Conservation (phyloP, 176 grass and related monocot species). For the Cenchrus americanus region DNA sequence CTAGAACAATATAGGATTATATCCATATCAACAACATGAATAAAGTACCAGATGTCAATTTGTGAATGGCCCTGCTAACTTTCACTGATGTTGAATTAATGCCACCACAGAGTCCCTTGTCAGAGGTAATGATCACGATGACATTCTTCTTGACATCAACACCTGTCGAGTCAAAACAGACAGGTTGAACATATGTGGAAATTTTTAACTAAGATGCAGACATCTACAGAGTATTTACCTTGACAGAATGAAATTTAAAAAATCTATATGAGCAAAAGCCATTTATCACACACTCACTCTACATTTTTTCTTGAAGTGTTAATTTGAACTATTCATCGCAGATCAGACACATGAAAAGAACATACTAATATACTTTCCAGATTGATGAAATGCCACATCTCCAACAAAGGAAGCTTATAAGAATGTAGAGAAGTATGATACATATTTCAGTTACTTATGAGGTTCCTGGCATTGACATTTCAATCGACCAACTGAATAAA, state of each 20-base stretch:
- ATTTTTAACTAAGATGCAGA: background rate
- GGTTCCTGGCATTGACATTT: background rate
- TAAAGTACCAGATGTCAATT: conserved; percentile 75
- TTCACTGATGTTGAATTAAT: conserved; percentile 95
- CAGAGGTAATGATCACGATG: conserved; percentile 82
- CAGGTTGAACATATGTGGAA: background rate
- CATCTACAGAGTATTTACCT: background rate
- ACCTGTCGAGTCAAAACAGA: conserved; percentile 51
- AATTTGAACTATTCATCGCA: background rate
- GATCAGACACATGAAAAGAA: background rate
- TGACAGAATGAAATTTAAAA: background rate
- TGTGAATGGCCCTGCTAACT: conserved; percentile 92
- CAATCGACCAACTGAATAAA: background rate
- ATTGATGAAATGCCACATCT: background rate
- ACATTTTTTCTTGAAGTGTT: background rate
- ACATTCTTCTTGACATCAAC: conserved; percentile 96
- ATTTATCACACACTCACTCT: background rate
- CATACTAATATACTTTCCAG: background rate
- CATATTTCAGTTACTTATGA: background rate
- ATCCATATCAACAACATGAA: background rate
- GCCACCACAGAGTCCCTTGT: conserved; percentile 97
- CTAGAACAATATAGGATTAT: background rate
- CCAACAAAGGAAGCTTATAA: background rate
- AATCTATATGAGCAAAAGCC: background rate
- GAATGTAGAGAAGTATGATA: background rate